Evolutionary conservation across 768 basidiomycete species (phyloP).

Genomic region (Phlebiopsis flavidoalba): DNA sequence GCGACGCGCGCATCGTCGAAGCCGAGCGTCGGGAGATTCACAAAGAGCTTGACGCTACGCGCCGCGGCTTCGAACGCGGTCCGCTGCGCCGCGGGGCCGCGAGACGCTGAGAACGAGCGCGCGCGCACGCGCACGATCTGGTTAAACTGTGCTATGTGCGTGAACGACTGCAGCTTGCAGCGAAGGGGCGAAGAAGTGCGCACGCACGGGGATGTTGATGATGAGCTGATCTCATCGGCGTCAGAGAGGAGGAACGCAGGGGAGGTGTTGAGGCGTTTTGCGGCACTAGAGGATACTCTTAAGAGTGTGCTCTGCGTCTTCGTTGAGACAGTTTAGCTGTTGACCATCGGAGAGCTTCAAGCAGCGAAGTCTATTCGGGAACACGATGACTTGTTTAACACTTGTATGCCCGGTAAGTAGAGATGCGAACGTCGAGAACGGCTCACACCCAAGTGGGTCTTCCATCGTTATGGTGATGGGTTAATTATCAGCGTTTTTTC

Average conservation of each 20-base stretch:
- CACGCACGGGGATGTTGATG: conserved; percentile 57
- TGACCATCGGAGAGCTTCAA: conserved; percentile 53
- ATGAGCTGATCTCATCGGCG: conserved; percentile 70
- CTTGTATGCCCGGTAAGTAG: too few species aligned
- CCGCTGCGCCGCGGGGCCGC: conserved; percentile 32
- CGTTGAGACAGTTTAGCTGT: conserved; percentile 71
- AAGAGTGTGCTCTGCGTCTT: conserved; percentile 45
- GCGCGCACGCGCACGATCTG: conserved; percentile 61
- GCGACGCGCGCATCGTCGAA: conserved; percentile 64
- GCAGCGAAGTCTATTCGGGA: conserved; percentile 41
- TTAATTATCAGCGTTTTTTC: too few species aligned
- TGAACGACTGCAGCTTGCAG: conserved; percentile 1
- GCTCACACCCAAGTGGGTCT: conserved; percentile 7
- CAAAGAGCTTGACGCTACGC: conserved; percentile 50
- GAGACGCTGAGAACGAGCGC: conserved; percentile 41
- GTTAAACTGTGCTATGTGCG: conserved; percentile 49
- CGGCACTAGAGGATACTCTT: conserved; percentile 43
- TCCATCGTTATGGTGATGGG: too few species aligned
- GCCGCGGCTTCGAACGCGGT: too few species aligned
- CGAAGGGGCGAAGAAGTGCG: not conserved
- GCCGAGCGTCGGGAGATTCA: conserved; percentile 53
- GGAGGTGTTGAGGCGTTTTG: conserved; percentile 39
- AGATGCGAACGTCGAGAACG: too few species aligned
- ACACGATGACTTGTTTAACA: not conserved
- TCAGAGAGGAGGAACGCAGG: conserved; percentile 57